Conservation (phyloP, 208 protist species). For the Jaenimonas drosophilae region DNA sequence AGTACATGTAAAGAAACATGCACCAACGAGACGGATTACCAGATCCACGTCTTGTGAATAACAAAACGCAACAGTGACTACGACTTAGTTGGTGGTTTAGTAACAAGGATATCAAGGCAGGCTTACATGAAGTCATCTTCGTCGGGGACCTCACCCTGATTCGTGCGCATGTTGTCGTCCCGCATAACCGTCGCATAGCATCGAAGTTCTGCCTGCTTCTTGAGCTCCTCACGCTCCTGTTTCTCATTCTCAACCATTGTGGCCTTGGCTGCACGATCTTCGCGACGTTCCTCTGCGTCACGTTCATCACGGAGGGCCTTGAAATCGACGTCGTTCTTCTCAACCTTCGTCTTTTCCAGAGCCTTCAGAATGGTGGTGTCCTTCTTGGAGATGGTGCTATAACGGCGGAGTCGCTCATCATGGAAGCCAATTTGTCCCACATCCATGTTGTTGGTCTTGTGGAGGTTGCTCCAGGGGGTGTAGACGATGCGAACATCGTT, state of each 20-base stretch:
- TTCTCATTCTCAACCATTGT: slow-evolving; percentile 52
- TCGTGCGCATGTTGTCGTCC: slow-evolving; percentile 72
- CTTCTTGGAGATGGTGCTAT: slow-evolving; percentile 71
- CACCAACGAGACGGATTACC: no score
- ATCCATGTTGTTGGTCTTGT: slow-evolving; percentile 95
- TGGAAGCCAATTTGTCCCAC: slow-evolving; percentile 95
- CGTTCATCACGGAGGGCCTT: slow-evolving; percentile 62
- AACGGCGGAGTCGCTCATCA: slow-evolving; percentile 73
- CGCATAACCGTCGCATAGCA: slow-evolving; percentile 80
- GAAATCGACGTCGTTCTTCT: slow-evolving; percentile 86
- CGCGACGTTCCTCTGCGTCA: slow-evolving; percentile 52
- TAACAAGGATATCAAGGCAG: no score
- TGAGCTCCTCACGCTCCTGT: slow-evolving; percentile 57
- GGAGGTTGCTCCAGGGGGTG: slow-evolving; percentile 96
- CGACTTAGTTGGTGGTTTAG: no score
- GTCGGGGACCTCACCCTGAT: slow-evolving; percentile 69
- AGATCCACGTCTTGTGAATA: no score
- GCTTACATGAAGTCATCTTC: slow-evolving; percentile 94
- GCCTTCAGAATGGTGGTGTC: slow-evolving; percentile 84
- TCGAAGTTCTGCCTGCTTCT: slow-evolving; percentile 63
- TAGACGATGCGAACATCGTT: slow-evolving; percentile 93
- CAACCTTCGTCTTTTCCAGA: slow-evolving; percentile 91
- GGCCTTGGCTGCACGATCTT: slow-evolving; percentile 23
- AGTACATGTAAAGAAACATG: no score
- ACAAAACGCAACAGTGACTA: no score